Evolutionary conservation across 768 basidiomycete genomes (phyloP).

Genomic region (Agaricus subrufescens): DNA sequence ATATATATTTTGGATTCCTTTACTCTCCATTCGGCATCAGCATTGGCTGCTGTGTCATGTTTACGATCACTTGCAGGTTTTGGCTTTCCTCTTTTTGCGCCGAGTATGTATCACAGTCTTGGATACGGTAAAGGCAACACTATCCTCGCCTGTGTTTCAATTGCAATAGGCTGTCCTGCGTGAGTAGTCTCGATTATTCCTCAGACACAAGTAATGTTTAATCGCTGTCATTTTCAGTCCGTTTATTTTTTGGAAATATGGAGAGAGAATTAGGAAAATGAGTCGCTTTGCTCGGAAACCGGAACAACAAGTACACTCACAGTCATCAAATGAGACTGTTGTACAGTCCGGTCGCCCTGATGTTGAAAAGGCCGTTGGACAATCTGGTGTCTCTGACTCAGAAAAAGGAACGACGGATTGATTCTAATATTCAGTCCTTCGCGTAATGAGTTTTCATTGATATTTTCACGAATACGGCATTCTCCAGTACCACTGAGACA

Average conservation of each 20-base stretch:
- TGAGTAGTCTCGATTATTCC: conserved; percentile 19
- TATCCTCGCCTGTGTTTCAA: conserved; percentile 52
- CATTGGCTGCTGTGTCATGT: conserved; percentile 60
- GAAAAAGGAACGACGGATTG: too few relatives aligned
- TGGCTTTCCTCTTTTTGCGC: conserved; percentile 75
- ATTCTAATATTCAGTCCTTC: too few relatives aligned
- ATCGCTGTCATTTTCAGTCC: conserved; percentile 18
- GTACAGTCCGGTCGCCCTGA: not conserved
- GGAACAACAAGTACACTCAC: not conserved
- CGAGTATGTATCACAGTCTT: conserved; percentile 57
- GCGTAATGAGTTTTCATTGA: too few relatives aligned
- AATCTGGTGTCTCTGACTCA: too few relatives aligned
- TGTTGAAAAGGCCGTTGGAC: not conserved
- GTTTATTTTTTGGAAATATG: conserved; percentile 31
- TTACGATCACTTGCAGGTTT: conserved; percentile 68
- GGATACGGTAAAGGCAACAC: conserved; percentile 72
- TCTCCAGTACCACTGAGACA: too few relatives aligned
- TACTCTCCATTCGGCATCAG: conserved; percentile 63
- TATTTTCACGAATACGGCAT: too few relatives aligned
- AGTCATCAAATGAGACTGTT: not conserved
- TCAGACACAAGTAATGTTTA: not conserved
- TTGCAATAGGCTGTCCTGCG: conserved; percentile 61
- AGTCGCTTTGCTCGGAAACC: conserved; percentile 37
- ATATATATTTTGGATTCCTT: conserved; percentile 68
- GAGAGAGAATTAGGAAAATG: conserved; percentile 39